Conservation (phyloP, 495 filamentous ascomycete species). For the Clavariopsis aquatica region DNA sequence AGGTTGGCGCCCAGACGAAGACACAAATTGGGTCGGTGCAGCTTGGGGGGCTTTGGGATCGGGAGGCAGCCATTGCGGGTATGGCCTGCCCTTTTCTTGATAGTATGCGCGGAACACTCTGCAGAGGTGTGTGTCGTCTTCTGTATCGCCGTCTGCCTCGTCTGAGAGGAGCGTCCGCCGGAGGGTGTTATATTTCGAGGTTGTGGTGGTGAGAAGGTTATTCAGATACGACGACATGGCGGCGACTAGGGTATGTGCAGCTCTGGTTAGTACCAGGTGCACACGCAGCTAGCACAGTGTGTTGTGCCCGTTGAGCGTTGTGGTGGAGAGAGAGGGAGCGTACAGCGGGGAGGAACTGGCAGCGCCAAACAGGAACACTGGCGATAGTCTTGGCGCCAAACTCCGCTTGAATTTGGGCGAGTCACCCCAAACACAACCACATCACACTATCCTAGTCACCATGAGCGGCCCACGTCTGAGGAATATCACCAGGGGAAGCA, state of each 20-base stretch:
- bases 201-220: slow-evolving; percentile 74
- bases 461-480: too few relatives aligned
- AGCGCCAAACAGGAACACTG: too few relatives aligned
- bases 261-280: background rate
- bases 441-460: background rate
- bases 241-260: slow-evolving; percentile 4
- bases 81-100: slow-evolving; percentile 77
- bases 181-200: slow-evolving; percentile 76
- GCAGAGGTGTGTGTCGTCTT: slow-evolving; percentile 92
- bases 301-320: background rate
- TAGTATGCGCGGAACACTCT: slow-evolving; percentile 96
- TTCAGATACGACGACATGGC: slow-evolving; percentile 80
- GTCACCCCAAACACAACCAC: background rate
- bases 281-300: background rate
- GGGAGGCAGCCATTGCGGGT: slow-evolving; percentile 85
- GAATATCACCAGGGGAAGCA: too few relatives aligned
- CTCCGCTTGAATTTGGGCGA: background rate
- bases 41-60: slow-evolving; percentile 72
- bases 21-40: slow-evolving; percentile 48
- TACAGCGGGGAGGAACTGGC: background rate
- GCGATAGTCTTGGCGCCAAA: background rate
- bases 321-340: background rate
- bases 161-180: slow-evolving; percentile 73
- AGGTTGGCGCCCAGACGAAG: slow-evolving; percentile 47
- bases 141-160: slow-evolving; percentile 87